Evolutionary conservation across 164 flowering plant genomes (phyloP).

Genomic region (Hamamelis virginiana): DNA sequence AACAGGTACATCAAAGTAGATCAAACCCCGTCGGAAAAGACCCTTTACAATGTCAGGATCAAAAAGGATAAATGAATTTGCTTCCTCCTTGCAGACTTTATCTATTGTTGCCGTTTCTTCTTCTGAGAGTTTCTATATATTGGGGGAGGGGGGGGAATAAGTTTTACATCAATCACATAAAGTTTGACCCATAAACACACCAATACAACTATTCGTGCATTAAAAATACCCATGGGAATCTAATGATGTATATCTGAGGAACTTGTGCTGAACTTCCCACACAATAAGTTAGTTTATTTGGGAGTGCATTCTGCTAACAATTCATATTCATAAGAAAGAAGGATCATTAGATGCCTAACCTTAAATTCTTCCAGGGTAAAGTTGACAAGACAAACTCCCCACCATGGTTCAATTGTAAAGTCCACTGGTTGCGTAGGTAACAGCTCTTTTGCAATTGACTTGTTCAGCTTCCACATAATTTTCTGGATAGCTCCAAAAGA

Average conservation of each 20-base stretch:
- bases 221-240: neutral
- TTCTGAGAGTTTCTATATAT: constrained; percentile 86
- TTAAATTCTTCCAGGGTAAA: constrained; percentile 97
- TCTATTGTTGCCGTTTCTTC: constrained; percentile 95
- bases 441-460: constrained; percentile 94
- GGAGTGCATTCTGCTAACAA: neutral
- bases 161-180: neutral
- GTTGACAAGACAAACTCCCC: constrained; percentile 98
- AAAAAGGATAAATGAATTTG: constrained; percentile 83
- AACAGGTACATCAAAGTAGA: constrained; percentile 96
- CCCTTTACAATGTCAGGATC: constrained; percentile 83
- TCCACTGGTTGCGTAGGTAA: constrained; percentile 94
- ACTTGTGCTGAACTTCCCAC: neutral
- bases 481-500: constrained; percentile 68
- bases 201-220: neutral
- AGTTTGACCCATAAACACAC: neutral
- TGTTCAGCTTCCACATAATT: constrained; percentile 99
- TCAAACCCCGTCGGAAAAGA: constrained; percentile 76
- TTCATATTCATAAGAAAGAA: constrained; percentile 1
- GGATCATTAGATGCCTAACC: constrained; percentile 38
- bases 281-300: neutral
- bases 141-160: neutral
- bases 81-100: constrained; percentile 98
- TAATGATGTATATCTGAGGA: neutral
- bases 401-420: constrained; percentile 92